Evolutionary conservation across 805 yeast species (phyloP).

Genomic region (Naumovozyma baii): DNA sequence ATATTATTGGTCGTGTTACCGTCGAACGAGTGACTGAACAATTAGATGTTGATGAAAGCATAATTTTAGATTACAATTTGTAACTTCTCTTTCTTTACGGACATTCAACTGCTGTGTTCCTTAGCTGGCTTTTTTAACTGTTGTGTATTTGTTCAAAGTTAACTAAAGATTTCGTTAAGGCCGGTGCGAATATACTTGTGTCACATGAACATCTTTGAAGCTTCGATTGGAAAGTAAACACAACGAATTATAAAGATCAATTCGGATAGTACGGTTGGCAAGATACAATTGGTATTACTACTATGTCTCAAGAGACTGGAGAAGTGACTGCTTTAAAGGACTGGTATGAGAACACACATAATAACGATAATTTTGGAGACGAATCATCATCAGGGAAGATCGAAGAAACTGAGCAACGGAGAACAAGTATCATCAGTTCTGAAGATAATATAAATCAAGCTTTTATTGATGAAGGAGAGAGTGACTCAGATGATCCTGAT

Average conservation of each 20-base stretch:
- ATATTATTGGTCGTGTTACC: background rate
- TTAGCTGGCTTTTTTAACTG: too few relatives aligned
- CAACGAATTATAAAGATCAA: too few relatives aligned
- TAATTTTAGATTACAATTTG: too few relatives aligned
- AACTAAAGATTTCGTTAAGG: background rate
- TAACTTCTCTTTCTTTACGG: too few relatives aligned
- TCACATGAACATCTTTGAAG: too few relatives aligned
- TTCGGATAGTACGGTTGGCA: slow-evolving; percentile 1
- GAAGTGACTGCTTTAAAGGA: too few relatives aligned
- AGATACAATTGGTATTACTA: background rate
- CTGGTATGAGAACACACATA: slow-evolving; percentile 1
- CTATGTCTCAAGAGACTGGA: background rate
- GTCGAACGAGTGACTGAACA: too few relatives aligned
- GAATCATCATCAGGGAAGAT: slow-evolving; percentile 9
- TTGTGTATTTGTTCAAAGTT: background rate
- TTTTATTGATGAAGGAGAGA: slow-evolving; percentile 10
- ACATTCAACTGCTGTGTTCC: too few relatives aligned
- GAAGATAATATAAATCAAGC: slow-evolving; percentile 2
- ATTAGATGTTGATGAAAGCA: too few relatives aligned
- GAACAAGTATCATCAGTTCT: too few relatives aligned
- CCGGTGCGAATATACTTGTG: background rate
- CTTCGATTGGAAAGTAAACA: too few relatives aligned
- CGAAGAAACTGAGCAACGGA: slow-evolving; percentile 4
- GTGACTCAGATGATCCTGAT: slow-evolving; percentile 6
- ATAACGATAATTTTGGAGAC: slow-evolving; percentile 8